Conservation (phyloP, 208 protist species). For the Tritrichomonas musculus region DNA sequence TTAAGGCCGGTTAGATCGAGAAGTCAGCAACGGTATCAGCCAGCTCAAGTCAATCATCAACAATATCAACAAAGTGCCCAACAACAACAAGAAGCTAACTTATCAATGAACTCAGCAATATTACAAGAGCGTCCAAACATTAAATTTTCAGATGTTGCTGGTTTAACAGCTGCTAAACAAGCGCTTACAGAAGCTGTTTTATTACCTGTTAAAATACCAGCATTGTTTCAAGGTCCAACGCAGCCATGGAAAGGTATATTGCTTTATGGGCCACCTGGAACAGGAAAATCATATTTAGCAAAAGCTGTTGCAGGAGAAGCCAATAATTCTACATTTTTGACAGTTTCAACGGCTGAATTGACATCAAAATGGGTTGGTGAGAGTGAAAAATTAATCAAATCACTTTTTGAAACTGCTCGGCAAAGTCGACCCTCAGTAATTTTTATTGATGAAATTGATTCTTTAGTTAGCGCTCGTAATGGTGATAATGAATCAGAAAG, state of each 20-base stretch:
- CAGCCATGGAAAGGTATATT: constrained; percentile 69
- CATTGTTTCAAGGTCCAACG: constrained; percentile 59
- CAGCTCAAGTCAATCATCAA: no score
- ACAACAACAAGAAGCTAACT: background rate
- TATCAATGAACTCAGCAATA: constrained; percentile 54
- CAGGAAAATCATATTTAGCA: constrained; percentile 74
- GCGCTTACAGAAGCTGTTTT: constrained; percentile 73
- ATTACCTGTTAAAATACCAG: constrained; percentile 52
- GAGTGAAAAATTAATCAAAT: constrained; percentile 49
- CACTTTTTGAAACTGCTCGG: constrained; percentile 45
- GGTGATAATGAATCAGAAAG: constrained; percentile 68
- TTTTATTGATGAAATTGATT: constrained; percentile 99
- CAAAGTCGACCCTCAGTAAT: constrained; percentile 85
- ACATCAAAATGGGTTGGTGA: constrained; percentile 54
- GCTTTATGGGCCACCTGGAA: constrained; percentile 65
- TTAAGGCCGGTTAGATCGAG: no score
- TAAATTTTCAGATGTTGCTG: constrained; percentile 79
- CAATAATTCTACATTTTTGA: constrained; percentile 53
- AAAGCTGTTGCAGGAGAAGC: constrained; percentile 47
- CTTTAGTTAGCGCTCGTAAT: constrained; percentile 65
- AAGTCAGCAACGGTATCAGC: no score
- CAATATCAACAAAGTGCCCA: background rate
- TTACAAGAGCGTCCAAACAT: constrained; percentile 81
- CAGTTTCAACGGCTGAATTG: constrained; percentile 55
- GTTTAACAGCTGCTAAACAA: constrained; percentile 80